Conservation (phyloP, 2,329 filamentous ascomycete species). For the Mycosphaerella sp. region DNA sequence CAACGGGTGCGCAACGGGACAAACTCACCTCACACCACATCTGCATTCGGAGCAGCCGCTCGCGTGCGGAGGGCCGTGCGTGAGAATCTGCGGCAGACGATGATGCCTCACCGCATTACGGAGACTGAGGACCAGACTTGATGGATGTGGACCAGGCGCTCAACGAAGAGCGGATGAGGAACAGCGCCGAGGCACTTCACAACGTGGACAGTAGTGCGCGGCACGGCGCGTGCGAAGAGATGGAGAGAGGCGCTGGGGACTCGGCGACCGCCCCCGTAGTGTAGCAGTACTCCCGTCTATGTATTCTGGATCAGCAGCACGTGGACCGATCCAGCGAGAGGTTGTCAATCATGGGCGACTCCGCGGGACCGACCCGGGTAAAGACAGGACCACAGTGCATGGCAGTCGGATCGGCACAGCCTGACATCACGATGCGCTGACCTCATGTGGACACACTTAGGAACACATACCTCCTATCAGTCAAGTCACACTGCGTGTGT, state of each 20-base stretch:
- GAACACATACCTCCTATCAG: neutral
- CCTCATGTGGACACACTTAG: no score
- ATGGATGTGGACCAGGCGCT: neutral
- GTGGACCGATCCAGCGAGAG: neutral
- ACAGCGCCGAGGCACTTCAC: no score
- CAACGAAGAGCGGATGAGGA: constrained; percentile 1
- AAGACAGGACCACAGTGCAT: no score
- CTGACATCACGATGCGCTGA: no score
- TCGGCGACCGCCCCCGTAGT: neutral
- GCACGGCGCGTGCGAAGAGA: neutral
- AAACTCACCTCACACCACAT: neutral
- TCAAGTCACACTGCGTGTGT: neutral
- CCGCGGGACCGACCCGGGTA: no score
- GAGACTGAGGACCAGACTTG: neutral
- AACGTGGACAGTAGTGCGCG: no score
- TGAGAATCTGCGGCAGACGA: neutral
- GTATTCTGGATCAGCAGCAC: neutral
- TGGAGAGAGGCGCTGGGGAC: neutral
- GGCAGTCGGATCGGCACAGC: no score
- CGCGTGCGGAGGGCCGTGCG: neutral
- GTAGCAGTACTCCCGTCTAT: neutral
- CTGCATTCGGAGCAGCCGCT: neutral
- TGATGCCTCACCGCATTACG: neutral
- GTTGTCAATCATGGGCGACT: no score
- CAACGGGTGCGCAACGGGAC: neutral